Percentiles rank a stretch among this genome's conserved stretches.
Evolutionary conservation across 176 grass and related monocot genomes (phyloP).

Genomic region (Oryza glumipatula): DNA sequence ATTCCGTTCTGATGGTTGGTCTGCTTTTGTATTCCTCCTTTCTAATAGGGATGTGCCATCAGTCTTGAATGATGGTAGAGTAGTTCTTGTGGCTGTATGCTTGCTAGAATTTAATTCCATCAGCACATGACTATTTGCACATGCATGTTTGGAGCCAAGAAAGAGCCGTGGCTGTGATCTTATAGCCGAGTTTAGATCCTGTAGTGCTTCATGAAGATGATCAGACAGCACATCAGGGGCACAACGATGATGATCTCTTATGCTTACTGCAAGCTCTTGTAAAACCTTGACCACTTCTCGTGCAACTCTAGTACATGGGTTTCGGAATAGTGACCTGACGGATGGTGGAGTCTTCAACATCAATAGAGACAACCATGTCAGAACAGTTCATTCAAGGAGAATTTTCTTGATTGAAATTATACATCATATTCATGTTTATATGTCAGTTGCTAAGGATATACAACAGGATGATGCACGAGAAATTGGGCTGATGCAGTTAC

Average conservation of each 20-base stretch:
- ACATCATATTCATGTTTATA: background rate
- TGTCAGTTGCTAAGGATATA: background rate
- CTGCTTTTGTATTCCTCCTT: constrained; percentile 38
- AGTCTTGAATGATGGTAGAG: constrained; percentile 67
- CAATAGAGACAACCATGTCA: constrained; percentile 20
- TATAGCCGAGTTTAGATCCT: constrained; percentile 71
- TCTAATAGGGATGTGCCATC: constrained; percentile 54
- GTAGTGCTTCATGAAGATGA: constrained; percentile 71
- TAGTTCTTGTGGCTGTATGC: constrained; percentile 20
- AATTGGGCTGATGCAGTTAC: constrained; percentile 34
- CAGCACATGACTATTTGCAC: constrained; percentile 37
- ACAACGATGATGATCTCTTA: constrained; percentile 57
- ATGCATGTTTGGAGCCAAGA: constrained; percentile 56
- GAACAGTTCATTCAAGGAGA: constrained; percentile 19
- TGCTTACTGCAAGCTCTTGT: constrained; percentile 67
- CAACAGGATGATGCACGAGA: background rate
- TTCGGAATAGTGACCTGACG: constrained; percentile 66
- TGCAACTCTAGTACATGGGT: constrained; percentile 74
- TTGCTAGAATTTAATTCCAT: constrained; percentile 42
- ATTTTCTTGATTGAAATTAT: constrained; percentile 2
- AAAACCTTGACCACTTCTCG: constrained; percentile 84
- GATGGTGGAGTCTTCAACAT: constrained; percentile 65
- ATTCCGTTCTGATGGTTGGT: constrained; percentile 28
- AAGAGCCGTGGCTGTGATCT: constrained; percentile 74
- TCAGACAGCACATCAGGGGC: constrained; percentile 69